Conservation (phyloP, 371 early-diverging fungal species). For the Blastocladiella emersonii region DNA sequence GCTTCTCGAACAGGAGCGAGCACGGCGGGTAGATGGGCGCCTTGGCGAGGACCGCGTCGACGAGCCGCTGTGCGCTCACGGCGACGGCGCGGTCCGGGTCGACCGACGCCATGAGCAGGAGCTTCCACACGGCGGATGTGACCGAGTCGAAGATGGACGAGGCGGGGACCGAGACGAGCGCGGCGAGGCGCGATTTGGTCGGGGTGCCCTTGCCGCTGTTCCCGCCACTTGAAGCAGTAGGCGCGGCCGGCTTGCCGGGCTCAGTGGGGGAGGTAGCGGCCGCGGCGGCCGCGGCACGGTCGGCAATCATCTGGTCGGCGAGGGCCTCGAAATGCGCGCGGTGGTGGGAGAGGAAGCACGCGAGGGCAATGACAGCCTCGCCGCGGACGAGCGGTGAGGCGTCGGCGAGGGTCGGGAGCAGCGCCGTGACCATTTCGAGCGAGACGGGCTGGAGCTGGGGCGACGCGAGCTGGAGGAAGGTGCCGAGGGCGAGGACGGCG, state of each 20-base stretch:
- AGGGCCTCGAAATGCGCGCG: conserved; percentile 40
- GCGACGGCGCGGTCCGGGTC: conserved; percentile 65
- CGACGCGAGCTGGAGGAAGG: conserved; percentile 55
- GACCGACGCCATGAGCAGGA: conserved; percentile 53
- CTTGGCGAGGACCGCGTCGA: conserved; percentile 45
- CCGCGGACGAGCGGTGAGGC: conserved; percentile 67
- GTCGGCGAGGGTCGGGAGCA: conserved; percentile 51
- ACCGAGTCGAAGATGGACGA: background rate
- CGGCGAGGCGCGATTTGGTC: conserved; percentile 23
- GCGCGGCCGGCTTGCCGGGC: too few relatives aligned
- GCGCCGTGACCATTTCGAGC: conserved; percentile 47
- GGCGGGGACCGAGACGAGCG: conserved; percentile 12
- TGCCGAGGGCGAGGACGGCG: conserved; percentile 60
- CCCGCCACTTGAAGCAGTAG: too few relatives aligned
- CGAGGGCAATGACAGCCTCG: conserved; percentile 59
- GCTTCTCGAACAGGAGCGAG: conserved; percentile 67
- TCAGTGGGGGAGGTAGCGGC: too few relatives aligned
- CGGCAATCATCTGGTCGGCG: conserved; percentile 52
- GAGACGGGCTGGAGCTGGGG: conserved; percentile 54
- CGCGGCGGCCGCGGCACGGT: conserved; percentile 19
- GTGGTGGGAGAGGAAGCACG: conserved; percentile 48
- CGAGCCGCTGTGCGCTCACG: conserved; percentile 40
- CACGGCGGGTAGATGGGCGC: conserved; percentile 25
- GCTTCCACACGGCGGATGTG: conserved; percentile 46
- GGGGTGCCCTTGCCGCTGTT: conserved; percentile 12